Base-by-base conservation (phyloP, 306 rosid genomes). In the Sophora flavescens region DNA sequence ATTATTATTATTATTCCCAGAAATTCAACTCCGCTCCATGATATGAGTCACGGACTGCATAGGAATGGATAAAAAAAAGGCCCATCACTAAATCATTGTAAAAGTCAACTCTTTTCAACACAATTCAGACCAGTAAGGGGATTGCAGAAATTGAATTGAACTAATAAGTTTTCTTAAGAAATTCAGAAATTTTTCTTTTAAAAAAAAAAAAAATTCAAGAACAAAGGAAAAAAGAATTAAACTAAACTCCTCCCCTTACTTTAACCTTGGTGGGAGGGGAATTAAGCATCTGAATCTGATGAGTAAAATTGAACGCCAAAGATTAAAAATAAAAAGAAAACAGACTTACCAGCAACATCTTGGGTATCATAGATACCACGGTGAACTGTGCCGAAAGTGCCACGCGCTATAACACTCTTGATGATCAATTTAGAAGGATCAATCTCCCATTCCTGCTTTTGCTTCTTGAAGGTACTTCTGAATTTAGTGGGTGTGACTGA, bases 401-500 rank as follows among this genome's bases (percentile, higher is more conserved):
- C 98, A 76, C 97, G 96, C 32, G 96, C 98, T 53, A 95, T 89
- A 77, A 88, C 96, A 58, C 48, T 63, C 79, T 89, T 95, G 89
- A 95, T 89, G 70, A 92, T 76, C 8, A 95, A 89, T 77, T 95
- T 95, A 26, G 95, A 79, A 42, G 98, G 93, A 60, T 95, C 98
- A 85, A 95, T 90, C 87, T 95, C 98, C 98, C 98, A 95, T 3
- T 95, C 97, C 38, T 80, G 97, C 75, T 87, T 77, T 51, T 89
- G 89, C 77, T 88, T 84, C 70, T 77, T 88, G 47, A 83, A 16
- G 42, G 30, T 13, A 10, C 26, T 10, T 54, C 39, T 74, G 73
- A 60, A 70, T 65, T 47, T 81, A 12, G 39, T 33, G 26, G 78
- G 35, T 53, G 50, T 60, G 14, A 80, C 81, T 22, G 22, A 22